phyloP scores from a whole-genome alignment of 192 early-diverging fungal species.

The Tieghemiomyces parasiticus region DNA sequence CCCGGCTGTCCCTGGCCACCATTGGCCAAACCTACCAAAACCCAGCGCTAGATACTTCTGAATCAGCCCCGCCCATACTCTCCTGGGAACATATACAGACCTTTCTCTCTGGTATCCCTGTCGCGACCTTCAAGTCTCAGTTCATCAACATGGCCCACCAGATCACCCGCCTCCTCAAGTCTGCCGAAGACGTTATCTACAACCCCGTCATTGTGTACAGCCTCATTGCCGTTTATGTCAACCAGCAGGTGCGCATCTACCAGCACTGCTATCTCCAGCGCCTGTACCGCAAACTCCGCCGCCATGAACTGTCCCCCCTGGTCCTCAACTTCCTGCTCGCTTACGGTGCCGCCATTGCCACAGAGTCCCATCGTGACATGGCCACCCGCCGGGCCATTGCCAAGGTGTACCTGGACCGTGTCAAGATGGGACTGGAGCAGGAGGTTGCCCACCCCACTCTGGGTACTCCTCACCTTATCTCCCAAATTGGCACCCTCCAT shows the following conservation, averaged over 20 bases:
- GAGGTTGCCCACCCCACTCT: background rate
- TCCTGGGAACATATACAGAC: no score
- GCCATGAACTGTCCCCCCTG: background rate
- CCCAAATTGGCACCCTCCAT: background rate
- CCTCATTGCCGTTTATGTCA: background rate
- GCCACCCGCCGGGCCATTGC: background rate
- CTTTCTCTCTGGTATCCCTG: no score
- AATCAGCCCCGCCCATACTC: no score
- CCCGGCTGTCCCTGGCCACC: no score
- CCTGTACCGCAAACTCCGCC: background rate
- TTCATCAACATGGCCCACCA: no score
- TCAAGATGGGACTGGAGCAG: background rate
- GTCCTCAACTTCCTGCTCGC: background rate
- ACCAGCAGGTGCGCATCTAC: background rate
- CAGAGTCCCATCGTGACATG: background rate
- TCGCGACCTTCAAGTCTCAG: no score
- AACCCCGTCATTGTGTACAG: background rate
- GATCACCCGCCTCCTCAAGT: no score
- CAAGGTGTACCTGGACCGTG: slow-evolving; percentile 6
- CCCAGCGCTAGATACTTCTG: no score
- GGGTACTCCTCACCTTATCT: background rate
- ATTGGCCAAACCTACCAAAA: no score
- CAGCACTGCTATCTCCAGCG: background rate
- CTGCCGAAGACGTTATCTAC: background rate
- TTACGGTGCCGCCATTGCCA: background rate